Percentiles rank a stretch among this genome's conserved stretches.
Evolutionary conservation across 768 basidiomycete species (phyloP).

Genomic region (Cubamyces sp.): DNA sequence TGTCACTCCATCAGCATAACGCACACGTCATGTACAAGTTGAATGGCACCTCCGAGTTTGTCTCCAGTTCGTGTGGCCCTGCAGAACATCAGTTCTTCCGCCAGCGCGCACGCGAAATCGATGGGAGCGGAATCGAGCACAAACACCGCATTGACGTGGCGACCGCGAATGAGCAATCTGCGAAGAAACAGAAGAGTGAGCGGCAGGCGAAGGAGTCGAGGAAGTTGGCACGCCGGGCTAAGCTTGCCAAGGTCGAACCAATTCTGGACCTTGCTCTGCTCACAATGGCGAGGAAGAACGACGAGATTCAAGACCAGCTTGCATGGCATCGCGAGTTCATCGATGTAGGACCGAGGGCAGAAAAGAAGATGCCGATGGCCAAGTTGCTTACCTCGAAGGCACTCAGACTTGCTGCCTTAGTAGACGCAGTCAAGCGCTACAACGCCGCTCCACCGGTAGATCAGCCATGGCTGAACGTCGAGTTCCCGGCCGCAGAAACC

Average conservation of each 20-base stretch:
- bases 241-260: not conserved
- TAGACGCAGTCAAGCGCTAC: not conserved
- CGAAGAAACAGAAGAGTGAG: not conserved
- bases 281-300: not conserved
- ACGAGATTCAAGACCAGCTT: not conserved
- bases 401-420: not conserved
- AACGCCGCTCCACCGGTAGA: not conserved
- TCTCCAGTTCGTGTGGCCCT: not conserved
- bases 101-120: not conserved
- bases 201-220: not conserved
- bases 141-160: not conserved
- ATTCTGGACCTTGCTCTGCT: not conserved
- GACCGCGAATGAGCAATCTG: not conserved
- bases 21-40: conserved; percentile 11
- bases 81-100: not conserved
- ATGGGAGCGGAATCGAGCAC: not conserved
- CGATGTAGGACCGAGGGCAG: not conserved
- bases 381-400: not conserved
- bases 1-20: conserved; percentile 18
- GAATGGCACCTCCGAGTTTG: not conserved
- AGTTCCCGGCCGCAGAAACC: not conserved
- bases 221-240: not conserved
- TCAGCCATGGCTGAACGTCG: not conserved
- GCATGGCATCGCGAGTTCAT: conserved; percentile 3
- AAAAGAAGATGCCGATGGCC: not conserved